phyloP scores from a whole-genome alignment of 148 eudicot species.

The Polygonum maritimum region DNA sequence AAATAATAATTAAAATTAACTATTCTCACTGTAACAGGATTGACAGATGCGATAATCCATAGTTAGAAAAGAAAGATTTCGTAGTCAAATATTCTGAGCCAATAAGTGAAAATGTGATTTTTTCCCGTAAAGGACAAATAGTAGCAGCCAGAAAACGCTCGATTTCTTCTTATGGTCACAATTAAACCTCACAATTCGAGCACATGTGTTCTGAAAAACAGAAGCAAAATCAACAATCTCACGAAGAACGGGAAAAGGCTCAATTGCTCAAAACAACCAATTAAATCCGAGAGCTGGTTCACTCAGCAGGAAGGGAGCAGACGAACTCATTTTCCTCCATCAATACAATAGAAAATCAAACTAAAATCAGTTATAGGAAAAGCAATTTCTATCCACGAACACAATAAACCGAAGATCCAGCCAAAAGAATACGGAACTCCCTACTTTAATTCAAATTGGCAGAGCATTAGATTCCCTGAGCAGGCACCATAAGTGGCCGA shows the following conservation, averaged over 20 bases:
- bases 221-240: background rate
- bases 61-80: background rate
- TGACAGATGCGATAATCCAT: background rate
- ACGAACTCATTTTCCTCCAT: background rate
- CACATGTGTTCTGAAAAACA: background rate
- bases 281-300: background rate
- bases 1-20: background rate
- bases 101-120: background rate
- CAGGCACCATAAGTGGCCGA: background rate
- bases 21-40: background rate
- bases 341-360: background rate
- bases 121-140: background rate
- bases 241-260: background rate
- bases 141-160: background rate
- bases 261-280: background rate
- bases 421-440: background rate
- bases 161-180: background rate
- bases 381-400: background rate
- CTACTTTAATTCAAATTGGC: constrained; percentile 1
- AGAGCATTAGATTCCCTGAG: background rate
- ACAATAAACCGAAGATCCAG: background rate
- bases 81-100: background rate
- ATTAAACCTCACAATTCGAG: background rate
- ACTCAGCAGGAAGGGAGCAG: background rate
- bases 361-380: background rate